These are phyloP conservation scores for Bryoglossum gracile DNA, from an alignment of 495 filamentous ascomycete genomes.

Conservation along the genomic window DNA sequence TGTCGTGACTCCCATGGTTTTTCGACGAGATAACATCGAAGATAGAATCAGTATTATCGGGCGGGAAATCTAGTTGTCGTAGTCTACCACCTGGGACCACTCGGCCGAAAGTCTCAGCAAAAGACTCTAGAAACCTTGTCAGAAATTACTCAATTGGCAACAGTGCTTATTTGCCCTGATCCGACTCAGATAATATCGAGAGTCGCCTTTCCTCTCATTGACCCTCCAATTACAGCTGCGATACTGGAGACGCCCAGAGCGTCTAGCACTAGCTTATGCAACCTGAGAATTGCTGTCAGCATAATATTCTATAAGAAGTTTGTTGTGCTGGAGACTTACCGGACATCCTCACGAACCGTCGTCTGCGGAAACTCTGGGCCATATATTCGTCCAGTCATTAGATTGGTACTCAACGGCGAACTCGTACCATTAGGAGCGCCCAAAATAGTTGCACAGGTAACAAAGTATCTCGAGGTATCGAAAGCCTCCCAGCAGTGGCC, in stretches of 20 bases:
- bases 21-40: no score
- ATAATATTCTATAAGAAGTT: no score
- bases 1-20: no score
- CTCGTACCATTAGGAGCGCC: slow-evolving; percentile 33
- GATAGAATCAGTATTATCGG: no score
- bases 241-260: slow-evolving; percentile 29
- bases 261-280: slow-evolving; percentile 32
- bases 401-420: slow-evolving; percentile 27
- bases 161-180: no score
- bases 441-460: slow-evolving; percentile 32
- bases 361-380: slow-evolving; percentile 33
- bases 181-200: no score
- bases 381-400: slow-evolving; percentile 26
- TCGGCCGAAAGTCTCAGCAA: no score
- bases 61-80: no score
- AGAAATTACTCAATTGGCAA: no score
- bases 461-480: slow-evolving; percentile 31
- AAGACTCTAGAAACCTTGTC: no score
- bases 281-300: no score
- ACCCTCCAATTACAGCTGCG: slow-evolving; percentile 32
- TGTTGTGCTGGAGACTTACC: slow-evolving; percentile 20
- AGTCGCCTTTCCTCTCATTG: slow-evolving; percentile 34
- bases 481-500: slow-evolving; percentile 31
- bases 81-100: no score
- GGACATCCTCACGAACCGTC: slow-evolving; percentile 34